Conservation (phyloP, 2,329 filamentous ascomycete genomes). For the Neofusicoccum sp. region DNA sequence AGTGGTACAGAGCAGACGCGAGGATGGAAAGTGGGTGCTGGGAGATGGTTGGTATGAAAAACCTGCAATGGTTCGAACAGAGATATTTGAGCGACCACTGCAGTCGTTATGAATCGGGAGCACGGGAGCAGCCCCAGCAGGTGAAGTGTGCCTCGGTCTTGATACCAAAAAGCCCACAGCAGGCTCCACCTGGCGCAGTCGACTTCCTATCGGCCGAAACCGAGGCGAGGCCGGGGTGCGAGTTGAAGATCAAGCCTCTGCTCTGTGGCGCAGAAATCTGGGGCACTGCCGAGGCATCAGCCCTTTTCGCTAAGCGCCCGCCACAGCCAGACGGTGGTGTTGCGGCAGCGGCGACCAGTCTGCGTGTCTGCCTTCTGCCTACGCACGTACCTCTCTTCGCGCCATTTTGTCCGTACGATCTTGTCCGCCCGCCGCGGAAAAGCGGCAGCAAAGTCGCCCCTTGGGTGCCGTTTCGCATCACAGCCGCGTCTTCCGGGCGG, state of each 20-base stretch:
- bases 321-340: background rate
- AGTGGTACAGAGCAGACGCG: background rate
- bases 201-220: slow-evolving; percentile 7
- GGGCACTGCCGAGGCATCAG: slow-evolving; percentile 13
- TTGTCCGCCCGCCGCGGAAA: too few species aligned
- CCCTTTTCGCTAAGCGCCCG: slow-evolving; percentile 1
- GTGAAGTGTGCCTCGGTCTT: slow-evolving; percentile 8
- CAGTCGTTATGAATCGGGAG: background rate
- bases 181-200: slow-evolving; percentile 3
- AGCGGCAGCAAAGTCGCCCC: too few species aligned
- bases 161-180: background rate
- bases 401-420: too few species aligned
- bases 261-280: slow-evolving; percentile 5
- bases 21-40: background rate
- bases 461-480: too few species aligned
- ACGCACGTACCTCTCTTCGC: slow-evolving; percentile 6
- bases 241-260: background rate
- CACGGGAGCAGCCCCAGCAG: background rate
- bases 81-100: background rate
- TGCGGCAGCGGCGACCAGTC: too few species aligned
- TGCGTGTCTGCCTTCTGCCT: background rate
- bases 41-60: background rate
- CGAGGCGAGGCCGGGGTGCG: background rate
- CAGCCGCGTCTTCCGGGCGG: background rate
- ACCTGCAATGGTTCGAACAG: background rate